Conservation (phyloP, 2,329 filamentous ascomycete genomes). For the Apiospora rasikravindrae region DNA sequence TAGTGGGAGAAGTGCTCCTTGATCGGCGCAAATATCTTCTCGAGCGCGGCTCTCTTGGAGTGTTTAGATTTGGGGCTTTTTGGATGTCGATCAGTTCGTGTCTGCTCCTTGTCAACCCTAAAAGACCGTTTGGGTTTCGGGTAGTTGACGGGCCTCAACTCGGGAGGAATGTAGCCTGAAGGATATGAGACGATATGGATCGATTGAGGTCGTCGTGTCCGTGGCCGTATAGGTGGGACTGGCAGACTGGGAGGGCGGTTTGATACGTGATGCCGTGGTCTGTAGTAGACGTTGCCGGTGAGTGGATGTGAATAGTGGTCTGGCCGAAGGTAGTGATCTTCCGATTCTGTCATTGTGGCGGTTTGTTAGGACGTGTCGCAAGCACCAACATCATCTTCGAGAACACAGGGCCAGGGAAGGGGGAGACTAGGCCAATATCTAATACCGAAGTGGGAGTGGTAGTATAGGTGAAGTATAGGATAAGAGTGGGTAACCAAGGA, state of each 20-base stretch:
- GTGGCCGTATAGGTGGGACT: conserved; percentile 52
- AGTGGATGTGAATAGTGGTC: conserved; percentile 30
- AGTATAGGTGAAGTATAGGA: conserved; percentile 7
- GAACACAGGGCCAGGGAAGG: background rate
- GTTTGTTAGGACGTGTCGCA: conserved; percentile 30
- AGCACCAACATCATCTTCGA: background rate
- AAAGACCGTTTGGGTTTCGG: conserved; percentile 54
- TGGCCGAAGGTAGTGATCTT: conserved; percentile 26
- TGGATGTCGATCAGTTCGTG: conserved; percentile 27
- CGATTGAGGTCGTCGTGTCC: conserved; percentile 56
- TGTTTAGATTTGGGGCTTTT: background rate
- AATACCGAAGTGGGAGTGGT: background rate
- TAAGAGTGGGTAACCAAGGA: conserved; percentile 12
- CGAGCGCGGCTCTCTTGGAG: conserved; percentile 39
- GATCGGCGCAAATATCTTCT: conserved; percentile 40
- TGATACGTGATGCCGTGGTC: conserved; percentile 33
- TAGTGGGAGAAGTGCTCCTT: conserved; percentile 34
- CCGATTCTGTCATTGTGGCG: conserved; percentile 36
- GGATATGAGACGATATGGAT: conserved; percentile 58
- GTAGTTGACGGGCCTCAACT: conserved; percentile 48
- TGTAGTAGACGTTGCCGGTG: conserved; percentile 37
- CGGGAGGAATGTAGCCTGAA: conserved; percentile 49
- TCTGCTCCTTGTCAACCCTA: conserved; percentile 25
- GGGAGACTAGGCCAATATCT: background rate
- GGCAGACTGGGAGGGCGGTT: conserved; percentile 38